Evolutionary conservation across 768 basidiomycete genomes (phyloP).

Genomic region (Agaricus sinodeliciosus): DNA sequence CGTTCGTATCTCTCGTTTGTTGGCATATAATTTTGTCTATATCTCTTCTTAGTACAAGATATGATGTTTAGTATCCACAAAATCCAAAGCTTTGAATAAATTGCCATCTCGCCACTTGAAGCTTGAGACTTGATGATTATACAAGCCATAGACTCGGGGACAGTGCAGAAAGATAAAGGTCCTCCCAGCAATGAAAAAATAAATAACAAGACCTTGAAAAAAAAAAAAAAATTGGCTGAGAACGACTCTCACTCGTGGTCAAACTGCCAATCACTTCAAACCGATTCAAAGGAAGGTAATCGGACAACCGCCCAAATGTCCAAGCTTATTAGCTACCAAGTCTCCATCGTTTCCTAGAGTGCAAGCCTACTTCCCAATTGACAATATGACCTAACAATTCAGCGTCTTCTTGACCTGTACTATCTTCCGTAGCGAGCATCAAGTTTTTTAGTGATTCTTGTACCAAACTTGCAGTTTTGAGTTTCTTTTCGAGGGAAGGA

Average conservation of each 20-base stretch:
- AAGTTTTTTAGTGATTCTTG: slow-evolving; percentile 78
- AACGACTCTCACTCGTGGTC: background rate
- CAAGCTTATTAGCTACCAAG: slow-evolving; percentile 20
- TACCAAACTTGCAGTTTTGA: slow-evolving; percentile 74
- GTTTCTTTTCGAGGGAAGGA: slow-evolving; percentile 78
- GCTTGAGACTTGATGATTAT: no score
- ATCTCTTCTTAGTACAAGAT: no score
- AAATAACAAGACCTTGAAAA: no score
- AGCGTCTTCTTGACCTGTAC: slow-evolving; percentile 65
- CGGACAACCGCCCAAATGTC: background rate
- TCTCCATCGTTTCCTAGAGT: slow-evolving; percentile 77
- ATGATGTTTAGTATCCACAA: no score
- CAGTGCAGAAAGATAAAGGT: no score
- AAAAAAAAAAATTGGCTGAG: background rate
- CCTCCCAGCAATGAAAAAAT: no score
- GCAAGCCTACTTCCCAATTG: slow-evolving; percentile 62
- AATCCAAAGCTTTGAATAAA: no score
- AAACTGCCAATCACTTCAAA: no score
- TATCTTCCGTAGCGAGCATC: slow-evolving; percentile 76
- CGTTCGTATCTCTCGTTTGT: no score
- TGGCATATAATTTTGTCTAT: no score
- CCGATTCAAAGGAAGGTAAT: background rate
- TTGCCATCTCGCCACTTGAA: no score
- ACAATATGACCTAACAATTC: slow-evolving; percentile 78
- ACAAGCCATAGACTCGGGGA: no score